A percentile compares a stretch with the other conserved stretches of the same genome.
phyloP scores from a whole-genome alignment of 805 yeast species.

The Cyberlindnera samutprakarnensis region DNA sequence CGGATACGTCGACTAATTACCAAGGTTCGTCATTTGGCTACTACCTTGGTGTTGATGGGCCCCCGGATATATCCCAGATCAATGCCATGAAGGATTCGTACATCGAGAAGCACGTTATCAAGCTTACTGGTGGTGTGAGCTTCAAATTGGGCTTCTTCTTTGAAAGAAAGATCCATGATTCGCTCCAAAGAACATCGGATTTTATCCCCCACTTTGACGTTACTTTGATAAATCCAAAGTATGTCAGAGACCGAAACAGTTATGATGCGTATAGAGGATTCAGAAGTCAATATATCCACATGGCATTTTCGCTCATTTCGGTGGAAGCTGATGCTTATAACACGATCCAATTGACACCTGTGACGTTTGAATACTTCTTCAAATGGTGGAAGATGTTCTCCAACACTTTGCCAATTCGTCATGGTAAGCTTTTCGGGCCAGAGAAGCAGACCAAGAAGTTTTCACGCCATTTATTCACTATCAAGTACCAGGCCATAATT shows the following conservation, averaged over 20 bases:
- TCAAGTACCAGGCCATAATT: conserved; percentile 70
- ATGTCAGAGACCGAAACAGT: conserved; percentile 32
- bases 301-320: conserved; percentile 52
- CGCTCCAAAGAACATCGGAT: conserved; percentile 31
- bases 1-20: conserved; percentile 34
- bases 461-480: conserved; percentile 65
- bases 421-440: conserved; percentile 64
- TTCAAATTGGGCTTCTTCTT: conserved; percentile 52
- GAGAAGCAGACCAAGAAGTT: conserved; percentile 53
- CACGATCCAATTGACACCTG: conserved; percentile 71
- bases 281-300: conserved; percentile 75
- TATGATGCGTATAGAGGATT: conserved; percentile 82
- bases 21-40: conserved; percentile 43
- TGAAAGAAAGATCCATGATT: conserved; percentile 33
- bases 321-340: conserved; percentile 42
- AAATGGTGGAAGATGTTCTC: conserved; percentile 83
- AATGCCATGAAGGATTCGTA: conserved; percentile 19
- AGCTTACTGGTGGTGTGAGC: conserved; percentile 51
- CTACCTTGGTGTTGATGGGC: conserved; percentile 27
- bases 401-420: conserved; percentile 74
- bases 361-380: conserved; percentile 58
- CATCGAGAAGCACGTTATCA: conserved; percentile 48
- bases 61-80: conserved; percentile 13
- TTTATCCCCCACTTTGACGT: conserved; percentile 58
- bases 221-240: conserved; percentile 47